Evolutionary conservation across 768 basidiomycete genomes (phyloP).

Genomic region (Coprinopsis strossmayeri): DNA sequence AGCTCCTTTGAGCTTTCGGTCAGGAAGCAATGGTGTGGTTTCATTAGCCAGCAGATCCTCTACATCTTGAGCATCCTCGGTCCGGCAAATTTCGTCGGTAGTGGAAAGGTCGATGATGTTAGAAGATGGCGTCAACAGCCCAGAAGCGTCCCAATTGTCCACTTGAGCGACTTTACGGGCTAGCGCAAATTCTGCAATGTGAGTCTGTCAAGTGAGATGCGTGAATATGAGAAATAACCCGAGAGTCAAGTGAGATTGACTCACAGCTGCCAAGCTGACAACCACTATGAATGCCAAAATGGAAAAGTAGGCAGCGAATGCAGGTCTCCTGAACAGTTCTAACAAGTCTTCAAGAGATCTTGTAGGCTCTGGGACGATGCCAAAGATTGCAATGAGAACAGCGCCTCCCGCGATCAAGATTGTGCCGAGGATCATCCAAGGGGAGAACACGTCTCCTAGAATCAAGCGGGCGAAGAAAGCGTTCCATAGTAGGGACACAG

Average conservation of each 20-base stretch:
- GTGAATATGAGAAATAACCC: neutral
- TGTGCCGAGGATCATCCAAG: slow-evolving; percentile 82
- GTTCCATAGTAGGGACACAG: slow-evolving; percentile 91
- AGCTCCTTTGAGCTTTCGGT: slow-evolving; percentile 8
- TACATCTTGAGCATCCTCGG: slow-evolving; percentile 4
- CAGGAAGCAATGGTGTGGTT: slow-evolving; percentile 17
- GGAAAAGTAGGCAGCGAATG: slow-evolving; percentile 80
- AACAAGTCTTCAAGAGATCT: slow-evolving; percentile 84
- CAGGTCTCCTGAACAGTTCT: slow-evolving; percentile 60
- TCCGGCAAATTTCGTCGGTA: slow-evolving; percentile 25
- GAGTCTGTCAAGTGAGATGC: slow-evolving; percentile 66
- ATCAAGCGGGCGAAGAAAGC: slow-evolving; percentile 84
- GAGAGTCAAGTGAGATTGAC: slow-evolving; percentile 20
- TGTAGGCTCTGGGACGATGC: slow-evolving; percentile 84
- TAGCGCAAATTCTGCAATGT: slow-evolving; percentile 62
- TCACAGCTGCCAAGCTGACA: slow-evolving; percentile 55
- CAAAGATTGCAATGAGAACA: slow-evolving; percentile 84
- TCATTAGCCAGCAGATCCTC: slow-evolving; percentile 49
- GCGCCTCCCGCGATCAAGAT: slow-evolving; percentile 84
- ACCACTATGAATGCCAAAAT: slow-evolving; percentile 56
- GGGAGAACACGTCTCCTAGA: slow-evolving; percentile 80
- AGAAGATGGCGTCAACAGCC: slow-evolving; percentile 26
- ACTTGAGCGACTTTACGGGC: slow-evolving; percentile 26
- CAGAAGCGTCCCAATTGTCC: slow-evolving; percentile 19
- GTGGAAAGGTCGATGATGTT: slow-evolving; percentile 31